Evolutionary conservation across 208 protist species (phyloP).

Genomic region (Crithidia brevicula): DNA sequence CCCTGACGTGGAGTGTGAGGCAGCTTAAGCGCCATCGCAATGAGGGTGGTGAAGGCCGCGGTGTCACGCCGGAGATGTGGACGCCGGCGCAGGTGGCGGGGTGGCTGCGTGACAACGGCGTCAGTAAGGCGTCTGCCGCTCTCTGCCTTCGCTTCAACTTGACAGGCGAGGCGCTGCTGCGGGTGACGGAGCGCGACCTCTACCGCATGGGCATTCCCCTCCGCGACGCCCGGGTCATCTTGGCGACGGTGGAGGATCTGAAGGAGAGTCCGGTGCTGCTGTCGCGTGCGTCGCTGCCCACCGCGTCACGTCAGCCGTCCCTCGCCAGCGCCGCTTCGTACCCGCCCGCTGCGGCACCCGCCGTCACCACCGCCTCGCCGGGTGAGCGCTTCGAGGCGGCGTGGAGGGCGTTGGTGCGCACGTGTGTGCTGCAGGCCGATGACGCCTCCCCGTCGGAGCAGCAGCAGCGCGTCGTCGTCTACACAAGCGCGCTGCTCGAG

Average conservation of each 20-base stretch:
- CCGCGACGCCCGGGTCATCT: conserved; percentile 47
- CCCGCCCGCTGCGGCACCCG: neutral
- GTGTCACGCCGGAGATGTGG: conserved; percentile 15
- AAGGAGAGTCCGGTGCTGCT: conserved; percentile 21
- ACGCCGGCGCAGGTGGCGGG: conserved; percentile 39
- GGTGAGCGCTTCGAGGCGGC: conserved; percentile 27
- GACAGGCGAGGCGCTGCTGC: conserved; percentile 46
- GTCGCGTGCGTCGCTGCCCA: conserved; percentile 5
- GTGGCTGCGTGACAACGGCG: conserved; percentile 57
- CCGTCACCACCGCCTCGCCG: neutral
- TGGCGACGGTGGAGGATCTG: conserved; percentile 40
- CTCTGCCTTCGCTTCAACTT: conserved; percentile 39
- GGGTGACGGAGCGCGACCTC: conserved; percentile 43
- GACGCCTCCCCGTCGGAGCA: conserved; percentile 24
- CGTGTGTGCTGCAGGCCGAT: conserved; percentile 8
- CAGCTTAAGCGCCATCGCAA: neutral
- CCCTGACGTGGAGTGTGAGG: conserved; percentile 19
- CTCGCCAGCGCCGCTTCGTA: conserved; percentile 1
- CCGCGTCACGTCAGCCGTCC: conserved; percentile 11
- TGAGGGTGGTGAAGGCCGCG: neutral
- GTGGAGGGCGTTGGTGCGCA: conserved; percentile 26
- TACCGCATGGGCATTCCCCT: conserved; percentile 45
- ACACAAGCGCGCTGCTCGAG: conserved; percentile 47
- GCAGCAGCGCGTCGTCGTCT: conserved; percentile 35
- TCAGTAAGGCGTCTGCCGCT: conserved; percentile 28